These are phyloP conservation scores for Zygotorulaspora chibaensis DNA, from an alignment of 805 yeast species.

Conservation along the genomic window DNA sequence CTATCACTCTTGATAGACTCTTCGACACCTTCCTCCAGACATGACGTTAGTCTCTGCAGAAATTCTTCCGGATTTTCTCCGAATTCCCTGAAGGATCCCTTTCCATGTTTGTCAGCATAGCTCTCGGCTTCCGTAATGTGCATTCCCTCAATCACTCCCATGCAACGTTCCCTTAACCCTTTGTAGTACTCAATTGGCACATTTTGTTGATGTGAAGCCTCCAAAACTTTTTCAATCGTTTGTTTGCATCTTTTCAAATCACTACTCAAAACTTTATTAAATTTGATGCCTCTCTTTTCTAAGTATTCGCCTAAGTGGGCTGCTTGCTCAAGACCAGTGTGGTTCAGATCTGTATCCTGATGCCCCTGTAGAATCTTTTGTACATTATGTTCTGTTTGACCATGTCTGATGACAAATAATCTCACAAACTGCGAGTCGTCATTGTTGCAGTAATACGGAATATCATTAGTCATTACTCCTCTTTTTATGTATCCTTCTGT, in stretches of 20 bases:
- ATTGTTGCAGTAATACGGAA: slow-evolving; percentile 29
- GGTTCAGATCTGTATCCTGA: slow-evolving; percentile 57
- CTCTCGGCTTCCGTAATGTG: slow-evolving; percentile 55
- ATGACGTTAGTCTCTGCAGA: slow-evolving; percentile 44
- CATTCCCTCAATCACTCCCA: slow-evolving; percentile 83
- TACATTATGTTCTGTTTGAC: slow-evolving; percentile 73
- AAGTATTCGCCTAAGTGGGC: slow-evolving; percentile 42
- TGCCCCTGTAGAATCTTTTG: slow-evolving; percentile 77
- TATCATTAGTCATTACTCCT: slow-evolving; percentile 18
- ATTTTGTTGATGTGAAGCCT: slow-evolving; percentile 16
- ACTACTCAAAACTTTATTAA: slow-evolving; percentile 39
- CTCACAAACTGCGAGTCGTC: slow-evolving; percentile 39
- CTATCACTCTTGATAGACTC: slow-evolving; percentile 33
- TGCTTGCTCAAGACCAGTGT: slow-evolving; percentile 60
- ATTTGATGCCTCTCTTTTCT: slow-evolving; percentile 31
- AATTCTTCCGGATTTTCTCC: slow-evolving; percentile 58
- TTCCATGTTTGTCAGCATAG: slow-evolving; percentile 50
- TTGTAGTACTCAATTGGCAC: slow-evolving; percentile 35
- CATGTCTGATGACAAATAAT: slow-evolving; percentile 71
- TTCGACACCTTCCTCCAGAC: slow-evolving; percentile 43
- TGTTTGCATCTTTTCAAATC: slow-evolving; percentile 53
- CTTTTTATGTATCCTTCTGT: not conserved
- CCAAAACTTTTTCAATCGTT: slow-evolving; percentile 47
- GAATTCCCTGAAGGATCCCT: slow-evolving; percentile 49
- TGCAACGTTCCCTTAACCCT: slow-evolving; percentile 62